phyloP scores from a whole-genome alignment of 2,329 filamentous ascomycete species.

The Fusarium pininemorale region DNA sequence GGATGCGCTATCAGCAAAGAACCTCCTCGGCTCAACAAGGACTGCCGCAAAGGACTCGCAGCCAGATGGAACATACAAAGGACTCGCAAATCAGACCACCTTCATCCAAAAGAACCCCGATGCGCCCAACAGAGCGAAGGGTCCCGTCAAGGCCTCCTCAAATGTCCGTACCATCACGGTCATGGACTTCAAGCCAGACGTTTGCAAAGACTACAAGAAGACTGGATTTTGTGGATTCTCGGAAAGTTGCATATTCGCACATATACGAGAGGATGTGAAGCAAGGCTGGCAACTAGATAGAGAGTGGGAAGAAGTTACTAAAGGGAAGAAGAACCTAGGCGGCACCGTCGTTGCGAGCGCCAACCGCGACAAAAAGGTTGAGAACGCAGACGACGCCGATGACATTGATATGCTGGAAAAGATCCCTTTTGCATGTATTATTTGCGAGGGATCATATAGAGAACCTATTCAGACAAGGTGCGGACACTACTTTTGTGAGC shows the following conservation, averaged over 20 bases:
- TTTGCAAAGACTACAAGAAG: slow-evolving; percentile 88
- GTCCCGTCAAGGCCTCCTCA: slow-evolving; percentile 86
- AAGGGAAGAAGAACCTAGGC: slow-evolving; percentile 69
- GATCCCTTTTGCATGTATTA: slow-evolving; percentile 90
- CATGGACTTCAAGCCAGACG: slow-evolving; percentile 90
- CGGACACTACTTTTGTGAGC: slow-evolving; percentile 95
- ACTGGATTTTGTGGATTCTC: slow-evolving; percentile 58
- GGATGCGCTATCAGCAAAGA: slow-evolving; percentile 58
- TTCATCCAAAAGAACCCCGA: slow-evolving; percentile 87
- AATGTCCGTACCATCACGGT: slow-evolving; percentile 92
- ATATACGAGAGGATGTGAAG: slow-evolving; percentile 46
- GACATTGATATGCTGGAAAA: slow-evolving; percentile 80
- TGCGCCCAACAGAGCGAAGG: slow-evolving; percentile 74
- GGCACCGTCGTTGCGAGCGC: slow-evolving; percentile 71
- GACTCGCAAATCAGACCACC: slow-evolving; percentile 74
- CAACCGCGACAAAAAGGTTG: slow-evolving; percentile 53
- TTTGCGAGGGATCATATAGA: slow-evolving; percentile 82
- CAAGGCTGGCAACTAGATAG: slow-evolving; percentile 95
- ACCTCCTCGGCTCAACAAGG: slow-evolving; percentile 67
- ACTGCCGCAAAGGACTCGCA: slow-evolving; percentile 46
- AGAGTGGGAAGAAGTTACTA: slow-evolving; percentile 90
- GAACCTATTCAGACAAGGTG: slow-evolving; percentile 88
- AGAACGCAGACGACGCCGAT: slow-evolving; percentile 56
- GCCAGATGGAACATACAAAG: slow-evolving; percentile 78
- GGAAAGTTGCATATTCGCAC: slow-evolving; percentile 66